Evolutionary conservation across 2,329 filamentous ascomycete genomes (phyloP), one percentile per base, ranked within the genome.

Genomic region (Aspergillus novoparasiticus): DNA sequence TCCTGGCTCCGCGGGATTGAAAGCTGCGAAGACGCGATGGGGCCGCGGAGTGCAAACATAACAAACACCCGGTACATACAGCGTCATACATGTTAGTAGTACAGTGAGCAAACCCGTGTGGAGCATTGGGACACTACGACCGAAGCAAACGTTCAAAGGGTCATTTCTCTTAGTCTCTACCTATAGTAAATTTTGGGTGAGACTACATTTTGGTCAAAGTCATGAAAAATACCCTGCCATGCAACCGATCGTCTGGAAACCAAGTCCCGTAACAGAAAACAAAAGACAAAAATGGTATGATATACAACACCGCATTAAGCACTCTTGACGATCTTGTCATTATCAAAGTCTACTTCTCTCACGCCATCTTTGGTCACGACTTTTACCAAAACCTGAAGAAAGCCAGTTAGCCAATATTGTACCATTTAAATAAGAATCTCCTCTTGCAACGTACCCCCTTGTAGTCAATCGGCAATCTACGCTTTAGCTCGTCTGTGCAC

Each of bases 401-500:
- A 23, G 58, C 58, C 48, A 69, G 59, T 30, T 39, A 58, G 61
- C 69, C 50, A 66, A 64, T 36, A 58, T 19, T 32, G 41, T 46
- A 43, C 57, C 28, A 39, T 30, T 23, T 57, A 58, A 66, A 61
- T 23, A 9, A 30, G 30, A 16, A 23, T 55, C 5, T 51, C 30
- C 19, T 41, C 34, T 6, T 32, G 26, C 21, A 65, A 75, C 89
- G 72, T 72, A 97, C 92, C 45, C 95, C 95, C 86, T 99, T 99
- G 87, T 98, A 99, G 79, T 99, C 95, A 76, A 99, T 94, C 64
- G 95, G 95, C 85, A 99, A 87, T 81, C 96, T 88, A 78, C 95
- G 89, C 87, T 97, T 97, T 77, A 99, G 83, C 85, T 99, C 95
- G 79, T 98, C 94, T 70, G 92, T 95, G 83, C 95, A 99, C 89